phyloP scores from a whole-genome alignment of 352 stramenopile species.

The Blastocystis sp. region DNA sequence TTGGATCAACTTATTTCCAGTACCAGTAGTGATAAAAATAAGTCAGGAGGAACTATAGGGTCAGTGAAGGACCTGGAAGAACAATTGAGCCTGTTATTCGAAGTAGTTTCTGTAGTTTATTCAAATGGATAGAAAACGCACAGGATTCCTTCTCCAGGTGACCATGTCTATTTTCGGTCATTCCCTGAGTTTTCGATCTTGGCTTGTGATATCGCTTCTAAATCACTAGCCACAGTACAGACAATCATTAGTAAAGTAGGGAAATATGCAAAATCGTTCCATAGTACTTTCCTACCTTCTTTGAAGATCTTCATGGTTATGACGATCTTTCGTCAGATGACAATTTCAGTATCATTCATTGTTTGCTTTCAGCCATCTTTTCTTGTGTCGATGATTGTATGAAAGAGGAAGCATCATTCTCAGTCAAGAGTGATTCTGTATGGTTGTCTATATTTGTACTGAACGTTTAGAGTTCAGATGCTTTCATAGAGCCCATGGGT shows the following conservation, averaged over 20 bases:
- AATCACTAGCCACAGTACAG: not conserved
- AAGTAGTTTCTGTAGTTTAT: not conserved
- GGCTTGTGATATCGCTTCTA: not conserved
- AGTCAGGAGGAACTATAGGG: not conserved
- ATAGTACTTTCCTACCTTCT: slow-evolving; percentile 46
- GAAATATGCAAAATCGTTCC: not conserved
- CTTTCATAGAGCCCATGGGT: not conserved
- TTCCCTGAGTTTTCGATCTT: slow-evolving; percentile 59
- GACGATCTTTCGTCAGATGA: not conserved
- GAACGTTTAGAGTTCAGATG: not conserved
- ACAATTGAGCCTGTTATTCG: not conserved
- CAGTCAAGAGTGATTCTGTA: not conserved
- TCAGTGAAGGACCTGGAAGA: not conserved
- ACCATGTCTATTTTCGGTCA: slow-evolving; percentile 23
- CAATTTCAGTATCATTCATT: slow-evolving; percentile 1
- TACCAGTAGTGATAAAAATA: not conserved
- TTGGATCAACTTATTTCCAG: not conserved
- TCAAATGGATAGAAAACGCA: not conserved
- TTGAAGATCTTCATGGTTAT: slow-evolving; percentile 28
- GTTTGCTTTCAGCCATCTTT: slow-evolving; percentile 42
- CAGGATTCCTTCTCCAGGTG: not conserved
- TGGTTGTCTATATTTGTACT: not conserved
- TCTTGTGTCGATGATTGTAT: not conserved
- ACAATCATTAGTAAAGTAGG: slow-evolving; percentile 10
- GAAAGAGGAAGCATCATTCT: not conserved